A percentile compares a stretch with the other conserved stretches of the same genome.
Conservation (phyloP, 352 stramenopile species). For the Pythium aquatile region DNA sequence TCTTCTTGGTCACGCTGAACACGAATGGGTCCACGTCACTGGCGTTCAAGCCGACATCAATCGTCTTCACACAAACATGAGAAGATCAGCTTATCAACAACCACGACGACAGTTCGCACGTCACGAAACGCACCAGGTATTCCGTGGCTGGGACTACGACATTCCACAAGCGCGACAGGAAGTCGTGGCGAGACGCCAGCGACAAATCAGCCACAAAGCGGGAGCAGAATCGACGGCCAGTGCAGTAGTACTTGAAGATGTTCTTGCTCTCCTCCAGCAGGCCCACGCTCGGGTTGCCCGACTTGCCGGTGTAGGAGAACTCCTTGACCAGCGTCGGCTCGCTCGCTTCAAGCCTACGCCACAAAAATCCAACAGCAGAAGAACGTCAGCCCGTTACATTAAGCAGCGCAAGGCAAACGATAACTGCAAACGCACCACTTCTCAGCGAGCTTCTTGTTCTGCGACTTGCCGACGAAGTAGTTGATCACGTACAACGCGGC, state of each 20-base stretch:
- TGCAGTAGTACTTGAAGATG: conserved; percentile 88
- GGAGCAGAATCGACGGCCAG: conserved; percentile 71
- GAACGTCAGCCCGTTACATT: background rate
- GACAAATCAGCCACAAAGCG: conserved; percentile 63
- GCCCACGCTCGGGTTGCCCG: conserved; percentile 51
- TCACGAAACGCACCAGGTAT: conserved; percentile 40
- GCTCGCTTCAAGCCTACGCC: conserved; percentile 52
- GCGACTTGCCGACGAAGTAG: conserved; percentile 63
- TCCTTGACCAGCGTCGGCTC: conserved; percentile 64
- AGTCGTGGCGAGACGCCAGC: conserved; percentile 57
- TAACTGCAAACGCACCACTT: conserved; percentile 45
- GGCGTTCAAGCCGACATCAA: conserved; percentile 64
- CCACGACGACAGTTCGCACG: background rate
- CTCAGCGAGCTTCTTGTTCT: conserved; percentile 64
- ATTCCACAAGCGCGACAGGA: conserved; percentile 57
- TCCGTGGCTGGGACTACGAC: conserved; percentile 47
- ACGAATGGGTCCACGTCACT: conserved; percentile 68
- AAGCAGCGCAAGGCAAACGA: background rate
- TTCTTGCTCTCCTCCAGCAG: conserved; percentile 68
- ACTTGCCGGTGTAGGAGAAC: conserved; percentile 74
- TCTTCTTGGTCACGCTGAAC: conserved; percentile 70
- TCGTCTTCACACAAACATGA: conserved; percentile 36
- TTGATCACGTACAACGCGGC: conserved; percentile 49
- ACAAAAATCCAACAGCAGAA: background rate
- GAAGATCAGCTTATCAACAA: too few relatives aligned